Conservation (phyloP, 2,329 filamentous ascomycete genomes). For the Fusarium virguliforme region DNA sequence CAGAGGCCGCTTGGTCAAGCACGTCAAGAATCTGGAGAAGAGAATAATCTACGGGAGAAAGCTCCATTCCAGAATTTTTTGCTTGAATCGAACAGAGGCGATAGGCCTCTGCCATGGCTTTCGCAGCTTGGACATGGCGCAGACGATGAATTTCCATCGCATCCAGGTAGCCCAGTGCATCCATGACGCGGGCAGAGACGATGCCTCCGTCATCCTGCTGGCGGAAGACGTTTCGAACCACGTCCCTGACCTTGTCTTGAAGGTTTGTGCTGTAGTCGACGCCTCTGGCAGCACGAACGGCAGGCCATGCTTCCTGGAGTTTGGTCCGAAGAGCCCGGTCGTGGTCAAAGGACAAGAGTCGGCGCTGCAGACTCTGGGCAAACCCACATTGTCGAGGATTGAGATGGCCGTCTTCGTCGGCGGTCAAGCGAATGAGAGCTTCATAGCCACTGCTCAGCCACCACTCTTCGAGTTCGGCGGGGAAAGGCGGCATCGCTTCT, state of each 20-base stretch:
- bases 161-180: constrained; percentile 55
- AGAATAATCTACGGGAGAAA: constrained; percentile 23
- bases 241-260: constrained; percentile 50
- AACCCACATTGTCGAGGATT: constrained; percentile 54
- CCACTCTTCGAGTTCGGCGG: constrained; percentile 55
- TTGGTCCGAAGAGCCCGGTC: constrained; percentile 39
- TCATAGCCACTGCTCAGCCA: constrained; percentile 53
- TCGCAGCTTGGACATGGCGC: constrained; percentile 49
- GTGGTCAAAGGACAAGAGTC: constrained; percentile 55
- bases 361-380: constrained; percentile 52
- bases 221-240: constrained; percentile 50
- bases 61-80: constrained; percentile 5
- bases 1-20: constrained; percentile 51
- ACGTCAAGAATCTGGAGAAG: constrained; percentile 49
- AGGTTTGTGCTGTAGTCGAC: constrained; percentile 50
- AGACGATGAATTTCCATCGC: constrained; percentile 55
- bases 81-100: neutral
- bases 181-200: constrained; percentile 47
- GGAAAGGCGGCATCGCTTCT: constrained; percentile 52
- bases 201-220: constrained; percentile 51
- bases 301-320: constrained; percentile 43
- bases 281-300: constrained; percentile 32
- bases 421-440: constrained; percentile 50
- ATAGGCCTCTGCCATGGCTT: constrained; percentile 29
- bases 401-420: constrained; percentile 33